These are phyloP conservation scores for Metschnikowia sp. DNA, from an alignment of 805 yeast genomes.

Conservation along the genomic window DNA sequence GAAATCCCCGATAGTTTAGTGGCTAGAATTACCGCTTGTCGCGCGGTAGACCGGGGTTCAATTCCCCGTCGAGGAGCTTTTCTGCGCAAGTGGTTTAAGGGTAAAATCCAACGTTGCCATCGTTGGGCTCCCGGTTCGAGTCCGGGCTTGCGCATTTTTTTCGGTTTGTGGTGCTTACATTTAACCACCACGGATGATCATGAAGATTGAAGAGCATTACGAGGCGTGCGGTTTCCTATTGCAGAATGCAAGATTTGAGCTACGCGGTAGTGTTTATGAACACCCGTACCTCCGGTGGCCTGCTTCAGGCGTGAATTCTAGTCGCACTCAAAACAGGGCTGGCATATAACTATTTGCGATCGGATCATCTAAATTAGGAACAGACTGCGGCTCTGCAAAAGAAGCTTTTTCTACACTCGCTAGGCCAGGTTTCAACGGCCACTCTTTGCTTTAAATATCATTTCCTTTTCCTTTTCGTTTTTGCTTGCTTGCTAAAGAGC, in stretches of 20 bases:
- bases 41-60: constrained; percentile 24
- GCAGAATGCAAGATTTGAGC: not conserved
- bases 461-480: too few species aligned
- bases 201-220: too few species aligned
- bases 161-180: not conserved
- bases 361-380: constrained; percentile 2
- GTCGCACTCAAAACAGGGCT: constrained; percentile 1
- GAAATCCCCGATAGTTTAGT: constrained; percentile 21
- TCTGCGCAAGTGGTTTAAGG: not conserved
- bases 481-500: too few species aligned
- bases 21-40: constrained; percentile 23
- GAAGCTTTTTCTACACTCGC: not conserved
- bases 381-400: not conserved
- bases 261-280: not conserved
- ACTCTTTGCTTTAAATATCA: too few species aligned
- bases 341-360: not conserved
- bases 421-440: too few species aligned
- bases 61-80: constrained; percentile 21
- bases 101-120: constrained; percentile 1
- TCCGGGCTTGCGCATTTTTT: constrained; percentile 20
- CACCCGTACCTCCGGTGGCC: too few species aligned
- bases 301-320: too few species aligned
- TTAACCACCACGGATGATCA: too few species aligned
- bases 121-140: constrained; percentile 21
- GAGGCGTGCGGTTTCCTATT: too few species aligned